phyloP scores from a whole-genome alignment of 331 rosid genomes.

The Malus hybrid region DNA sequence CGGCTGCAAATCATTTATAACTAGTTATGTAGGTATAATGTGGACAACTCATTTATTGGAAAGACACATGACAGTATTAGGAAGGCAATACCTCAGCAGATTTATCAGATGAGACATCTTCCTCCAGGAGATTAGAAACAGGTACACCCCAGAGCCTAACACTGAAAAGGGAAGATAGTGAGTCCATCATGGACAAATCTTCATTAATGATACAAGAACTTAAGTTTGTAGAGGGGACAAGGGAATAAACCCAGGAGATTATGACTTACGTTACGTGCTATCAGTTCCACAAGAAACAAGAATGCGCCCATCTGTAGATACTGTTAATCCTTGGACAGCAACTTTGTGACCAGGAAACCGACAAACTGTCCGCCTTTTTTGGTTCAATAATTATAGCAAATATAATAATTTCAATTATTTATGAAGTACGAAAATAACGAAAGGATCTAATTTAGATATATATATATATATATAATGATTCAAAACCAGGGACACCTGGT shows the following conservation, averaged over 20 bases:
- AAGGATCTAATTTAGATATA: not conserved
- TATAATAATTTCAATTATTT: not conserved
- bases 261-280: conserved; percentile 67
- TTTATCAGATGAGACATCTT: conserved; percentile 25
- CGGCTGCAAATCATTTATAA: conserved; percentile 43
- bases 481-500: not conserved
- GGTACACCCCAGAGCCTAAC: conserved; percentile 86
- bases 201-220: not conserved
- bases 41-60: not conserved
- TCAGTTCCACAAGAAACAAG: conserved; percentile 93
- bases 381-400: not conserved
- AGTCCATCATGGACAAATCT: conserved; percentile 1
- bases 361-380: conserved; percentile 52
- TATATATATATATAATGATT: too few species aligned
- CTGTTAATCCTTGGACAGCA: conserved; percentile 80
- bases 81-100: conserved; percentile 43
- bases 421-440: not conserved
- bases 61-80: not conserved
- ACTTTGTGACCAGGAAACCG: conserved; percentile 93
- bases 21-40: not conserved
- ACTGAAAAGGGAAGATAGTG: conserved; percentile 27
- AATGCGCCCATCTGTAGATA: conserved; percentile 64
- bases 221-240: not conserved
- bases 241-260: not conserved
- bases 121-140: conserved; percentile 33